These are phyloP conservation scores for Erigeron philadelphicus DNA, from an alignment of 140 eudicot species.

Conservation along the genomic window DNA sequence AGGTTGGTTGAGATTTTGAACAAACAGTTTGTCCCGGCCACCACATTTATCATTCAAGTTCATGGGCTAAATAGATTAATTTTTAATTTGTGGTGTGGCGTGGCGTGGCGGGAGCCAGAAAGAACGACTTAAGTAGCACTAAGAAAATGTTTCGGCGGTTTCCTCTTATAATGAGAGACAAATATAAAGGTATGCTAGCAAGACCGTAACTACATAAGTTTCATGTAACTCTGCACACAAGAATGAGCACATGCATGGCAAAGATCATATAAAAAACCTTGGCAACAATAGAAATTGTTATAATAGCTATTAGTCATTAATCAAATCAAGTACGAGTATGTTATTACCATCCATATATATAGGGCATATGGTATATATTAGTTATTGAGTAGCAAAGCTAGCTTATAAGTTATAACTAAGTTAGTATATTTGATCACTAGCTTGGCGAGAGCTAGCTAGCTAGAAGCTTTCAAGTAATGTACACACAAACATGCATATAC, in stretches of 20 bases:
- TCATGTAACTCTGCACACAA: neutral
- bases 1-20: too few relatives aligned
- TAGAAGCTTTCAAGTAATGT: neutral
- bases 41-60: too few relatives aligned
- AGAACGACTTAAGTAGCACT: neutral
- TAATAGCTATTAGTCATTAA: neutral
- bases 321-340: too few relatives aligned
- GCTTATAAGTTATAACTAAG: neutral
- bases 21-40: too few relatives aligned
- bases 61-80: too few relatives aligned
- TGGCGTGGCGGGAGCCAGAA: too few relatives aligned
- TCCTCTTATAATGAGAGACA: neutral
- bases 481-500: slow-evolving; percentile 10
- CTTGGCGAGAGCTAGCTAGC: neutral
- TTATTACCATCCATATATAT: neutral
- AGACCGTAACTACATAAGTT: neutral
- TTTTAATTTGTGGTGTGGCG: too few relatives aligned
- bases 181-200: neutral
- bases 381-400: slow-evolving; percentile 15
- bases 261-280: neutral
- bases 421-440: neutral
- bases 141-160: too few relatives aligned
- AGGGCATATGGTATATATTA: neutral
- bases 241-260: neutral
- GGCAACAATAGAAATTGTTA: too few relatives aligned